These are phyloP conservation scores for Teratosphaeria zuluensis DNA, from an alignment of 2,329 filamentous ascomycete species.

Conservation along the genomic window DNA sequence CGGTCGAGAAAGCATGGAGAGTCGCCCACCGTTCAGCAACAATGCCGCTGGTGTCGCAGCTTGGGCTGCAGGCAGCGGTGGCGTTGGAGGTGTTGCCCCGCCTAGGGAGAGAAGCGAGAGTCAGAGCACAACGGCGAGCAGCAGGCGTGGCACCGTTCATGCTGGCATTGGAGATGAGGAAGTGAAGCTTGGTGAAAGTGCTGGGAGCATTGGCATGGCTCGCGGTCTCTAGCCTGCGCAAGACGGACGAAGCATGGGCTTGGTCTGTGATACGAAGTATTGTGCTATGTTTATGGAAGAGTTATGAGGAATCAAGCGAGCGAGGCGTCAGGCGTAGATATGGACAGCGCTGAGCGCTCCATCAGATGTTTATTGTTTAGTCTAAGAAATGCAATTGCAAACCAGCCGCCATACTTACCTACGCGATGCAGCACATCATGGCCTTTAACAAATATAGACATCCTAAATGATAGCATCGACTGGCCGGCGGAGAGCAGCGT, in stretches of 20 bases:
- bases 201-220: slow-evolving; percentile 20
- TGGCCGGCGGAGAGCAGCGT: neutral
- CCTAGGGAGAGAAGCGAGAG: slow-evolving; percentile 28
- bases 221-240: slow-evolving; percentile 4
- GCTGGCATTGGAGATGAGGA: slow-evolving; percentile 20
- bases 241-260: neutral
- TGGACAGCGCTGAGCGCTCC: neutral
- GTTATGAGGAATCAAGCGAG: neutral
- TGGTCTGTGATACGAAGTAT: neutral
- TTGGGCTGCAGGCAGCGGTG: slow-evolving; percentile 12
- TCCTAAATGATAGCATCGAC: neutral
- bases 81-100: slow-evolving; percentile 23
- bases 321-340: neutral
- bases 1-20: neutral
- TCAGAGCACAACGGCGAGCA: slow-evolving; percentile 28
- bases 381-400: neutral
- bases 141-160: slow-evolving; percentile 12
- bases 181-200: slow-evolving; percentile 27
- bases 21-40: slow-evolving; percentile 1
- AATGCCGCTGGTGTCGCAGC: slow-evolving; percentile 5
- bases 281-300: neutral
- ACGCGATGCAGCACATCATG: neutral
- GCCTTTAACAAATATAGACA: neutral
- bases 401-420: neutral
- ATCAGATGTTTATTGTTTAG: neutral